Evolutionary conservation across 768 basidiomycete genomes (phyloP).

Genomic region (Pleurotus salmoneostramineus): DNA sequence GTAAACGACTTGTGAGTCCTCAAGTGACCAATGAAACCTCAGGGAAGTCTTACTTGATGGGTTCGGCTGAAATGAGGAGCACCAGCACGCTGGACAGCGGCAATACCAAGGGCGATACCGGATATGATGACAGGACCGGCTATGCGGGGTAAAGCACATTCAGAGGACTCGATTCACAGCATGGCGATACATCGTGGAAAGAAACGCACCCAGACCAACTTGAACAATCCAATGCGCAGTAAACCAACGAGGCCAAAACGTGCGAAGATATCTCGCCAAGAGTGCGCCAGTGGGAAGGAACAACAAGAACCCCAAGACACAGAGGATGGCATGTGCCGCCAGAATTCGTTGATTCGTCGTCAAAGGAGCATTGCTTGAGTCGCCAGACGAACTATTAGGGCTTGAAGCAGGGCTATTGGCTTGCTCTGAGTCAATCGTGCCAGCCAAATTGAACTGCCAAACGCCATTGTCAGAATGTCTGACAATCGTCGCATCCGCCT

Average conservation of each 20-base stretch:
- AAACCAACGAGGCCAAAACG: constrained; percentile 48
- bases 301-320: constrained; percentile 45
- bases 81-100: constrained; percentile 28
- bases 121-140: constrained; percentile 39
- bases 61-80: constrained; percentile 34
- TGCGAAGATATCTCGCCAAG: constrained; percentile 50
- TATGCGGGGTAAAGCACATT: constrained; percentile 11
- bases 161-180: no score
- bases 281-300: constrained; percentile 51
- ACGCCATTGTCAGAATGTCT: constrained; percentile 45
- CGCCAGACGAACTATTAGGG: constrained; percentile 10
- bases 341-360: constrained; percentile 44
- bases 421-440: constrained; percentile 13
- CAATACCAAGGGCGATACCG: constrained; percentile 42
- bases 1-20: neutral
- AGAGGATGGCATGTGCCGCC: constrained; percentile 52
- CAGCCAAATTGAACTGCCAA: constrained; percentile 44
- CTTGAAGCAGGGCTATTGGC: constrained; percentile 13
- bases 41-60: constrained; percentile 40
- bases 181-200: neutral
- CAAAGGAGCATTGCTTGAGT: constrained; percentile 30
- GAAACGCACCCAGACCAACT: constrained; percentile 38
- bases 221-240: constrained; percentile 47
- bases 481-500: constrained; percentile 36
- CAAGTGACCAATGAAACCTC: neutral